Base-by-base conservation (phyloP, 1,139 yeast species). In the Candida anutae region DNA sequence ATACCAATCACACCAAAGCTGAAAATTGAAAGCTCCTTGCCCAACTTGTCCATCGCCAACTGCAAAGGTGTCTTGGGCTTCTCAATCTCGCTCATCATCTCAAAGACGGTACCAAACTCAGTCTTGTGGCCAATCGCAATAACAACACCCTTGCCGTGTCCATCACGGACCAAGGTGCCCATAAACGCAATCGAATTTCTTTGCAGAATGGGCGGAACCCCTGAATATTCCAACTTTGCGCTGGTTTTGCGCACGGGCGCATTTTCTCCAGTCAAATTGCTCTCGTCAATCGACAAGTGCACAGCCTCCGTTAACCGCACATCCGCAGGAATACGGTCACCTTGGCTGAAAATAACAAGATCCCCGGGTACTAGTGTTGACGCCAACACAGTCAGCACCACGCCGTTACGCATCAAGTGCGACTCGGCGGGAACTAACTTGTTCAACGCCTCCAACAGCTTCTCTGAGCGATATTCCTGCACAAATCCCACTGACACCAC, bases 1-100 rank as follows among this genome's bases (percentile, higher is more conserved):
- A 82, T 51, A 25, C 94, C 95, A 55, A 90, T 90, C 11, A 88
- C 78, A 18, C 65, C 72, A 57, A 90, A 88, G 56, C 94, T 79
- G 48, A 83, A 74, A 25, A 78, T 53, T 0, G 95, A 83, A 28
- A 90, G 65, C 43, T 90, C 95, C 48, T 84, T 82, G 25, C 97
- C 97, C 36, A 90, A 68, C 48, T 81, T 79, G 50, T 87, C 96
- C 97, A 90, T 90, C 8, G 95, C 82, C 37, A 74, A 71, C 57
- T 90, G 97, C 40, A 90, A 65, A 1, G 98, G 98, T 14, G 97
- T 90, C 55, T 88, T 87, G 28, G 97, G 97, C 53, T 88, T 88
- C 53, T 85, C 95, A 40, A 90, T 87, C 35, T 75, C 80, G 23
- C 81, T 71, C 95, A 90, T 85, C 95, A 88, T 85, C 42, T 80